phyloP scores from a whole-genome alignment of 257 asterid species.

The Nicotiana otophora region DNA sequence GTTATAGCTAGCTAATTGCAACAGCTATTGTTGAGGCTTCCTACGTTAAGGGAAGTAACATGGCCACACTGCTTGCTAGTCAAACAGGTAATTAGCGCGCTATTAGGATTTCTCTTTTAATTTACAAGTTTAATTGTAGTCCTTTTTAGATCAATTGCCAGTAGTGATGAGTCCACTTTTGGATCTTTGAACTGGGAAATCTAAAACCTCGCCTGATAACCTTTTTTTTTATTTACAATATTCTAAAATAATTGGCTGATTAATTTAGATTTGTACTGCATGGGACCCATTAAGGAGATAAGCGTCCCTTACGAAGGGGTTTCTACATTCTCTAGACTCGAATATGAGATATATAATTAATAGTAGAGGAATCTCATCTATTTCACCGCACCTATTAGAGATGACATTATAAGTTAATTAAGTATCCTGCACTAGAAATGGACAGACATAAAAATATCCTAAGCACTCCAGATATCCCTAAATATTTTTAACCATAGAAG shows the following conservation, averaged over 20 bases:
- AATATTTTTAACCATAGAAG: background rate
- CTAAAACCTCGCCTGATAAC: background rate
- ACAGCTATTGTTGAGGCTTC: conserved; percentile 21
- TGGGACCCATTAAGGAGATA: too few species aligned
- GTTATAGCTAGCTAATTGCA: background rate
- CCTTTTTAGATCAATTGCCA: background rate
- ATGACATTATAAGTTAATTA: background rate
- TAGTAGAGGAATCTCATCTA: too few species aligned
- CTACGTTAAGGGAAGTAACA: conserved; percentile 25
- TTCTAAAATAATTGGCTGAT: too few species aligned
- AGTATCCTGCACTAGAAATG: background rate
- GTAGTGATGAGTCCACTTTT: background rate
- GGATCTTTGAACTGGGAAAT: background rate
- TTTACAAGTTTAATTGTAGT: conserved; percentile 29
- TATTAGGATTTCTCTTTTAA: conserved; percentile 1
- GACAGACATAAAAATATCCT: background rate
- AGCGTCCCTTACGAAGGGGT: too few species aligned
- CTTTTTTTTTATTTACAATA: too few species aligned
- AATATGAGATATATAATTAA: too few species aligned
- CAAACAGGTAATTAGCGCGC: conserved; percentile 21
- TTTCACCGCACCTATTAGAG: too few species aligned
- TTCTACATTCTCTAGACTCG: too few species aligned
- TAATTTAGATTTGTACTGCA: too few species aligned
- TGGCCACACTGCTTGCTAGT: conserved; percentile 39
- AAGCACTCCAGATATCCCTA: background rate